Evolutionary conservation across 257 asterid species (phyloP), one percentile per base, ranked within the genome.

Genomic region (Galeopsis tetrahit): DNA sequence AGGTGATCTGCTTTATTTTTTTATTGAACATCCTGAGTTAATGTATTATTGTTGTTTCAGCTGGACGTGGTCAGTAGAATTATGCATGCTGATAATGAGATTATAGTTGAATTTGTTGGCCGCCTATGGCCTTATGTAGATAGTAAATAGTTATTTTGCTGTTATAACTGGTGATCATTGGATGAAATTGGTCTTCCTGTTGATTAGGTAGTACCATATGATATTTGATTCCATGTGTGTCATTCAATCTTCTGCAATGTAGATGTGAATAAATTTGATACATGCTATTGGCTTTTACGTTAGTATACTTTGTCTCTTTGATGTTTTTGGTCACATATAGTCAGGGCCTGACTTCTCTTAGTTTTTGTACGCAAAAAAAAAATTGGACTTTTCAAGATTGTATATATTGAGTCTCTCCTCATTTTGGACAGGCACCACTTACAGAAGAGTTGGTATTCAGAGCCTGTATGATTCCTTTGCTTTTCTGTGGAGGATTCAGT

Each of bases 361-460:
- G 58, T 36, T 65, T 40, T 68, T 75, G 52, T 43, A n/a, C 66
- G 31, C 52, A 39, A 42, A 21, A 21, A 21, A 21, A 21, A 36
- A 40, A 10, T 64, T 43, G 42, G 43, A 71, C 10, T 69, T 55
- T 49, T 64, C 63, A 28, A n/a, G 73, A 39, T 55, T 73, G 58
- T 68, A 58, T 44, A 59, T 42, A 8, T 44, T 75, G 15, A 34
- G 36, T 34, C 57, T 10, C 60, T 68, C 64, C 9, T 15, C 32
- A 4, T 67, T 74, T 73, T 76, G 64, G 53, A 58, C 93, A 92
- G 99, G 99, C 96, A 48, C 99, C 99, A 66, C 77, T 95, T 61
- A 85, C 98, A 0, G 98, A 95, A 80, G 99, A 95, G 81, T 78
- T 95, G 89, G 96, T 95, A 34, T 95, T 95, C 81, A 89, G 99